Base-by-base conservation (phyloP, 2,329 filamentous ascomycete species). In the Ophiocordyceps camponoti-floridani region DNA sequence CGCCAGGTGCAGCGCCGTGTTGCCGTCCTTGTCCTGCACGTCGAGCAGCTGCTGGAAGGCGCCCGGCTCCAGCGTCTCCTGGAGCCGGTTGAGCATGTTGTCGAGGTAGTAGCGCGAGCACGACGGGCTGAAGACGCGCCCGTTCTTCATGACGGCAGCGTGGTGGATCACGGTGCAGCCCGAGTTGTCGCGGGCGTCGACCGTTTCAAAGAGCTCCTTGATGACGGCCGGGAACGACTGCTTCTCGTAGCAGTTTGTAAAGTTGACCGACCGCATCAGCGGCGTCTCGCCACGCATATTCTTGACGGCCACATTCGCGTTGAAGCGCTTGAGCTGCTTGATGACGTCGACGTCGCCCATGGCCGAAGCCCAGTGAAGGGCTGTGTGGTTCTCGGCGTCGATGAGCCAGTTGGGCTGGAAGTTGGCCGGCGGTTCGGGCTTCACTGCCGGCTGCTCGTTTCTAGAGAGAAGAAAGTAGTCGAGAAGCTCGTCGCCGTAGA, bases 311-410 rank as follows among this genome's bases (percentile, higher is more conserved):
- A 86, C 69, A 48, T 77, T 77, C 11, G 89, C 87, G 40, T 84
- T 81, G 48, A 88, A 86, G 38, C 78, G 73, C 53, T 91, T 82
- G 16, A 98, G 69, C 59, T 94, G 83, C 59, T 82, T 86, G 49
- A 95, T 85, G 14, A 96, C 84, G 43, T 89, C 84, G 28, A 95
- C 70, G 52, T 96, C 91, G 47, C 91, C 91, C 89, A 98, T 98
- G 23, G 91, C 86, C 44, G 86, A 87, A 16, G 88, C 91, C 91
- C 91, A 98, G 58, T 98, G 91, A 51, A 98, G 73, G 6, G 89
- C 88, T 2, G 87, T 94, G 56, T 96, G 88, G 10, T 82, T 81
- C 54, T 94, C 87, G 40, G 87, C 83, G 58, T 98, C 91, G 49
- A 98, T 95, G n/a, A 81, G 72, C 60, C 85, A 84, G 61, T 98